phyloP scores from a whole-genome alignment of 441 rosid genomes.

The Pelargonium hybrid region DNA sequence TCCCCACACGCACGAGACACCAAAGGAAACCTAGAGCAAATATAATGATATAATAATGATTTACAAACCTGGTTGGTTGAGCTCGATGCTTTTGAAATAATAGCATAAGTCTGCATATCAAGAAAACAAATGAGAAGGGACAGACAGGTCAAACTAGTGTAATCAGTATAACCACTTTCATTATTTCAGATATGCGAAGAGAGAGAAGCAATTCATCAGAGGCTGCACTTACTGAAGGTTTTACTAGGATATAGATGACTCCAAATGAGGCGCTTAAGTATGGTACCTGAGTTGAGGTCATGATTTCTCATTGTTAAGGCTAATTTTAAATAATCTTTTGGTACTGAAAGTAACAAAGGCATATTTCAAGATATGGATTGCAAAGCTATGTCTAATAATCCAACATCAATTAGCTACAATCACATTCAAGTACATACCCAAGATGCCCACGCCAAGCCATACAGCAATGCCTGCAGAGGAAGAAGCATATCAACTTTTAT shows the following conservation, averaged over 20 bases:
- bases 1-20: neutral
- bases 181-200: neutral
- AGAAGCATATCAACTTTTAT: neutral
- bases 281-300: slow-evolving; percentile 34
- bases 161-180: neutral
- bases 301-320: neutral
- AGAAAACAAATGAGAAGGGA: neutral
- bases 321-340: neutral
- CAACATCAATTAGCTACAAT: neutral
- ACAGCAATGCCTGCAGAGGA: slow-evolving; percentile 33
- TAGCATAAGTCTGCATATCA: slow-evolving; percentile 19
- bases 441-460: slow-evolving; percentile 48
- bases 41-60: neutral
- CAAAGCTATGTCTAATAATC: no score
- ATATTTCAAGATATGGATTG: neutral
- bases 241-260: slow-evolving; percentile 20
- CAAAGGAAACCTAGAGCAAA: neutral
- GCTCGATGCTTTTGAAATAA: slow-evolving; percentile 25
- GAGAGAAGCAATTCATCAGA: neutral
- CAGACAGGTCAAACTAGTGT: neutral
- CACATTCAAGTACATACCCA: slow-evolving; percentile 31
- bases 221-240: slow-evolving; percentile 20
- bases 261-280: slow-evolving; percentile 30
- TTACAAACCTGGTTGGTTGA: slow-evolving; percentile 18
- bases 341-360: neutral